phyloP scores from a whole-genome alignment of 78 protist species.

The Reticulomyxa filosa region DNA sequence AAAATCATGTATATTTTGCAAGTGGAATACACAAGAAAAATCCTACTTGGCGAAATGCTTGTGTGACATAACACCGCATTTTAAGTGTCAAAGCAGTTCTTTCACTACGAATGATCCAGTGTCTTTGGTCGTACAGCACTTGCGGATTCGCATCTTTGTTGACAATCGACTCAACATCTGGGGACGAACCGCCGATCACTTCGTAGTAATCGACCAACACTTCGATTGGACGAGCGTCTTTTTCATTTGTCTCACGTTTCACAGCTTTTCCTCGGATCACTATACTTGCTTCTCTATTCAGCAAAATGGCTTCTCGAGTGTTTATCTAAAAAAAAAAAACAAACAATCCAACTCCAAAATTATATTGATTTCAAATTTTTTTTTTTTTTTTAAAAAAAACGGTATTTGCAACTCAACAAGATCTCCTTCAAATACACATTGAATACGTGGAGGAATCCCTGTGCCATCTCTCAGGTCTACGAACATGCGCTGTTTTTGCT shows the following conservation, averaged over 20 bases:
- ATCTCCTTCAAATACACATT: too few relatives aligned
- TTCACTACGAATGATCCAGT: conserved; percentile 58
- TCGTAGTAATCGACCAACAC: conserved; percentile 18
- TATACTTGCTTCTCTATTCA: conserved; percentile 38
- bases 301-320: conserved; percentile 18
- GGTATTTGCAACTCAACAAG: too few relatives aligned
- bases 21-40: too few relatives aligned
- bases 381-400: too few relatives aligned
- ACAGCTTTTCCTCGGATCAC: conserved; percentile 25
- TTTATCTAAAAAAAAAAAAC: neutral
- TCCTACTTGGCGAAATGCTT: too few relatives aligned
- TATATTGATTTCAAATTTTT: too few relatives aligned
- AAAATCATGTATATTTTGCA: neutral
- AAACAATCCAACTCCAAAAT: conserved; percentile 5
- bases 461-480: conserved; percentile 78
- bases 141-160: conserved; percentile 36
- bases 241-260: neutral
- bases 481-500: conserved; percentile 38
- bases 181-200: conserved; percentile 25
- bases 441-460: conserved; percentile 57
- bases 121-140: conserved; percentile 51
- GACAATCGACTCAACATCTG: conserved; percentile 43
- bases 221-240: neutral
- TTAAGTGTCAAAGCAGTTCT: conserved; percentile 31
- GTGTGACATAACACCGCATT: conserved; percentile 19